phyloP scores from a whole-genome alignment of 495 filamentous ascomycete genomes.

The Podospora bellae-mahoneyi region DNA sequence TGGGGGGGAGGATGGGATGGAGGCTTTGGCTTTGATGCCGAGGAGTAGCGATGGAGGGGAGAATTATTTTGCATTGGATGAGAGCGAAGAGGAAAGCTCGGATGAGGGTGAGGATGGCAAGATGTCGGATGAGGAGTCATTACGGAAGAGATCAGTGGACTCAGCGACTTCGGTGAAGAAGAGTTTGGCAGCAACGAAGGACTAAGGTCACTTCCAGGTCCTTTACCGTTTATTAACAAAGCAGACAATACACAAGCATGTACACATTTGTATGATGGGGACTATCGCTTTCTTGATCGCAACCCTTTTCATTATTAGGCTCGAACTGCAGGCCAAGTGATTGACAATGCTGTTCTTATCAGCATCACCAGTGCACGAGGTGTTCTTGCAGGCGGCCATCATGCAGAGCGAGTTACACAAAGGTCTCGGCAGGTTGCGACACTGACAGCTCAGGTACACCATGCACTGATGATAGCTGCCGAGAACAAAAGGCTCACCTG shows the following conservation, averaged over 20 bases:
- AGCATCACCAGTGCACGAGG: neutral
- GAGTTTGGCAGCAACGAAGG: neutral
- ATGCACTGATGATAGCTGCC: neutral
- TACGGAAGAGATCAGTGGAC: neutral
- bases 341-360: neutral
- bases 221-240: neutral
- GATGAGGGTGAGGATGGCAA: neutral
- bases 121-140: neutral
- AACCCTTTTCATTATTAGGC: neutral
- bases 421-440: neutral
- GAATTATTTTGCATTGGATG: neutral
- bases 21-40: slow-evolving; percentile 3
- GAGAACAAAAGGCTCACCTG: neutral
- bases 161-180: neutral
- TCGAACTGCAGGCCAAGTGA: neutral
- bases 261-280: neutral
- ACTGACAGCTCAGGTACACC: neutral
- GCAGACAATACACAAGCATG: neutral
- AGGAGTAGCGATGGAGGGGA: neutral
- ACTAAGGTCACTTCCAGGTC: neutral
- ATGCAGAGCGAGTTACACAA: neutral
- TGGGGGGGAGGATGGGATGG: neutral
- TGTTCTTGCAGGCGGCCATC: neutral
- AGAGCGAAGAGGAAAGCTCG: neutral
- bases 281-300: no score